Evolutionary conservation across 495 filamentous ascomycete species (phyloP).

Genomic region (Talaromyces adpressus): DNA sequence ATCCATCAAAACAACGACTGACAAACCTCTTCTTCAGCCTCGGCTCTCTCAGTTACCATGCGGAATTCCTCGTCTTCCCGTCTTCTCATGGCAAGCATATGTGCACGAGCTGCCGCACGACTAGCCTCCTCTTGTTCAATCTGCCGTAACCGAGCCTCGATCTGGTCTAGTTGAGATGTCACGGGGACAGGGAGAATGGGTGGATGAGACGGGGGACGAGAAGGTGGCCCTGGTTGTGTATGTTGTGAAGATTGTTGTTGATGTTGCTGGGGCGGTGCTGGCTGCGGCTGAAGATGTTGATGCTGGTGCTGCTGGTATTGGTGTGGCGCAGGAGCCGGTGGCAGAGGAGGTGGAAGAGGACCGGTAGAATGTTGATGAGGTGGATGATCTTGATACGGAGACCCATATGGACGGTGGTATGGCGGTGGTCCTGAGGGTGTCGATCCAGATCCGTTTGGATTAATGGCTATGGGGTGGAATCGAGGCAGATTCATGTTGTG

Average conservation of each 20-base stretch:
- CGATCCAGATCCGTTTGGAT: conserved; percentile 28
- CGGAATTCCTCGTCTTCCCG: conserved; percentile 44
- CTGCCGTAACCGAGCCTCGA: conserved; percentile 37
- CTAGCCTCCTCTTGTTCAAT: conserved; percentile 42
- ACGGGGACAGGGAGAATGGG: neutral
- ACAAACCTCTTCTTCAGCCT: conserved; percentile 39
- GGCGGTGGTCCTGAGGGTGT: conserved; percentile 29
- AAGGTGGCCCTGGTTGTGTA: conserved; percentile 13
- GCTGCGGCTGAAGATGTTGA: neutral
- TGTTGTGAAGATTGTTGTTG: conserved; percentile 14
- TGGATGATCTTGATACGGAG: conserved; percentile 2
- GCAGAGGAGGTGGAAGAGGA: neutral
- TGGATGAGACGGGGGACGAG: conserved; percentile 15
- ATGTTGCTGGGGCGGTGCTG: conserved; percentile 26
- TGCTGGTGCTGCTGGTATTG: neutral
- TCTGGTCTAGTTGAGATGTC: conserved; percentile 30
- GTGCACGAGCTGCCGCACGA: conserved; percentile 36
- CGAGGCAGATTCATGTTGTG: conserved; percentile 33
- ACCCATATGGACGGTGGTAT: conserved; percentile 28
- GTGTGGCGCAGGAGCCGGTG: neutral
- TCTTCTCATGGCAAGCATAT: conserved; percentile 36
- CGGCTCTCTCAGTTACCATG: conserved; percentile 38
- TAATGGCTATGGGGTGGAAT: conserved; percentile 43
- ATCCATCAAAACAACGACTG: neutral
- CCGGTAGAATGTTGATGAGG: conserved; percentile 1